Base-by-base conservation (phyloP, 1,284 basidiomycete genomes). In the Trametes polyzona region DNA sequence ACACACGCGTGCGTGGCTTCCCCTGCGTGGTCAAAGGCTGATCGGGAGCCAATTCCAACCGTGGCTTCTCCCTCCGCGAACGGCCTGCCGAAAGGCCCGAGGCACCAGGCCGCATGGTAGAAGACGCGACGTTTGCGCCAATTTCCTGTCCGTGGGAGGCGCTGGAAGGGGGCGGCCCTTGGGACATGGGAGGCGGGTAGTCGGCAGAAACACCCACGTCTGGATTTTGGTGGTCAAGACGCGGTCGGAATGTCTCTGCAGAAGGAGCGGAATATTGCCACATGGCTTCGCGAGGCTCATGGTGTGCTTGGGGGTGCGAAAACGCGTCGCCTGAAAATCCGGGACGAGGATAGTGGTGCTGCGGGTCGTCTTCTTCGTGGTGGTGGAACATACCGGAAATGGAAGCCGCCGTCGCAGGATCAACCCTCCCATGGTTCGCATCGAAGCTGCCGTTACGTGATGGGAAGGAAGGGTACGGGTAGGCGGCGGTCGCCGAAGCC, bases 21-120 rank as follows among this genome's bases (percentile, higher is more conserved):
- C 88, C 88, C 69, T 90, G 87, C 0, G 87, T 88, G 2, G 88
- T 91, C 36, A 86, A 81, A 14, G 88, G 89, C 64, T 91, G 88
- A 65, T 87, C 84, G 10, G 85, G 77, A 1, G 86, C 82, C 42
- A 88, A 79, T 44, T 83, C 81, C 48, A 90, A 86, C 44, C 72
- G 81, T 24, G 79, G 77, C 63, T 86, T 88, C 67, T 86, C 82
- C 53, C 80, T 82, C 33, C 87, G 80, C 23, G 61, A 60, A 51
- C 61, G 61, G 56, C 58, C 58, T 21, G 55, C 46, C 24, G 58
- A 52, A 21, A 53, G 17, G 26, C 46, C 49, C 32, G 58, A 44
- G 19, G 58, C 39, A 2, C 23, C 49, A 46, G 53, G 43, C 43
- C 57, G 58, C 54, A 54, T 47, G 55, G 55, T 43, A 52, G 57